Evolutionary conservation across 345 rosid genomes (phyloP), one percentile per base, ranked within the genome.

Genomic region (Camelina sativa): DNA sequence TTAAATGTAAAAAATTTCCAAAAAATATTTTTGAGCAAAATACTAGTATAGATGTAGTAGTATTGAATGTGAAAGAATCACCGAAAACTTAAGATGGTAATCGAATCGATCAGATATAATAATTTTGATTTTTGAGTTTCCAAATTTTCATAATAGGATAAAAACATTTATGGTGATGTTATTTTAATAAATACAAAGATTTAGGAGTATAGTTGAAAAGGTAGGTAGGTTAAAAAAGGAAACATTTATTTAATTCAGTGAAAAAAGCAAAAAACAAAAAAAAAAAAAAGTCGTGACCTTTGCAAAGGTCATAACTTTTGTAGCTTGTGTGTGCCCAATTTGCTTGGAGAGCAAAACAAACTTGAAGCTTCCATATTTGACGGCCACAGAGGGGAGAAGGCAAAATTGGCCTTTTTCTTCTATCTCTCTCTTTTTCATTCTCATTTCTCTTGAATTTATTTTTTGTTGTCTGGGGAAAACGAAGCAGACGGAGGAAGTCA

Each of bases 341-440:
- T 70, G 46, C 80, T 70, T 70, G 80, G 76, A 70, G 66, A 56
- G 59, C 75, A 76, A 69, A 63, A 69, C 65, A 76, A 68, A 53
- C 47, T 67, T 52, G 38, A 59, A 76, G 71, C 71, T 70, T 70
- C 34, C 19, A 19, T 50, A 52, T 69, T 76, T 77, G 81, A 67
- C 80, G 80, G 80, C 80, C 47, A 63, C 76, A 65, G 73, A 70
- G 76, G 76, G 53, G 50, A 72, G 73, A 71, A 72, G 68, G 72
- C 62, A 16, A 22, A 70, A 23, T 15, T 46, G n/a, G 71, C 63
- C 30, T 28, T 17, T 17, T 17, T 28, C 69, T 76, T 54, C 15
- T 2, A 17, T 56, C 9, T 47, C 43, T 41, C 53, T 53, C 74
- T 23, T 51, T 59, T 67, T 68, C 58, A 19, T 44, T 66, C 40